Evolutionary conservation across 768 basidiomycete species (phyloP).

Genomic region (Boletus insuetus): DNA sequence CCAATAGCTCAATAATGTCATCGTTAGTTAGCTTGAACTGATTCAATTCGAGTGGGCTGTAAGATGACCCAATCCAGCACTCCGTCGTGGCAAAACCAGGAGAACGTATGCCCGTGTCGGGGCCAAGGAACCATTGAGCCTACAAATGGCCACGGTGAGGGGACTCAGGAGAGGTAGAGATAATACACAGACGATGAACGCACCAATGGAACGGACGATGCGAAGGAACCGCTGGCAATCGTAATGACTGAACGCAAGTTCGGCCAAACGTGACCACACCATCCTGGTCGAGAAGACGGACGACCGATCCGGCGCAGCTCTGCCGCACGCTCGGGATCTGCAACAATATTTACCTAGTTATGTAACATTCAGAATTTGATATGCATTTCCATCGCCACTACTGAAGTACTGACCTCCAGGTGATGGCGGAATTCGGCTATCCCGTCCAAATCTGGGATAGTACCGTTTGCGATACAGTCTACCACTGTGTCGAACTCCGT

Average conservation of each 20-base stretch:
- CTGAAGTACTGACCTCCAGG: not conserved
- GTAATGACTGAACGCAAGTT: conserved; percentile 3
- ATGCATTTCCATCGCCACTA: not conserved
- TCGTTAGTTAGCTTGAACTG: not conserved
- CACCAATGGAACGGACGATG: conserved; percentile 9
- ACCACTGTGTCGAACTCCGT: conserved; percentile 7
- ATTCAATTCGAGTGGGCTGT: conserved; percentile 6
- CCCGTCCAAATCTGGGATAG: conserved; percentile 5
- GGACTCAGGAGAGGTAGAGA: too few species aligned
- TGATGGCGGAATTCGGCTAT: not conserved
- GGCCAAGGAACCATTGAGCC: conserved; percentile 12
- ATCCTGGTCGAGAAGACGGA: conserved; percentile 7
- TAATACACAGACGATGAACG: not conserved
- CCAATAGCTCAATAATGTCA: conserved; percentile 14
- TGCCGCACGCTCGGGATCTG: conserved; percentile 7
- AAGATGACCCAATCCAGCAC: conserved; percentile 1
- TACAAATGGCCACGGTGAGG: not conserved
- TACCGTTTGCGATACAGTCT: conserved; percentile 11
- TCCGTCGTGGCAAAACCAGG: conserved; percentile 6
- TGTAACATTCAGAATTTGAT: not conserved
- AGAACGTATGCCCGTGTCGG: not conserved
- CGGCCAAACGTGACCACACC: conserved; percentile 17
- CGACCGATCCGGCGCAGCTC: conserved; percentile 13
- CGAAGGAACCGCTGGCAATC: conserved; percentile 10
- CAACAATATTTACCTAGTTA: not conserved